Evolutionary conservation across 2,329 filamentous ascomycete species (phyloP), one percentile per base, ranked within the genome.

Genomic region (Beauveria australis): DNA sequence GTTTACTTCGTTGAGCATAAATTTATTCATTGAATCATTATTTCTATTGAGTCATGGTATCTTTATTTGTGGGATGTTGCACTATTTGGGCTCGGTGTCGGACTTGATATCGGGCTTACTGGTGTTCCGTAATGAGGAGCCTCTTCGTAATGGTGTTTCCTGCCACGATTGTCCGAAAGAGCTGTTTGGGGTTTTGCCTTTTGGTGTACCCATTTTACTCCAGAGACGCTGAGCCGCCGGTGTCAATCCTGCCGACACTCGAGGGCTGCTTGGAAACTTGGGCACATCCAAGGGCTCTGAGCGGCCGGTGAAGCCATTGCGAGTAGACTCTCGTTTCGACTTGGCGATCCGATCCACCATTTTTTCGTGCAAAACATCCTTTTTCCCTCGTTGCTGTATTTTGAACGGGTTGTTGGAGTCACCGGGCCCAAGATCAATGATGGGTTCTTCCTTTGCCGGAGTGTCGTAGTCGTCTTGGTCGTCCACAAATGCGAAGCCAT

Each of bases 401-500:
- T 85, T 86, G 73, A 97, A 97, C 0, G 91, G 92, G 65, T 89
- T 95, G 1, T 83, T 83, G n/a, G 82, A 73, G 67, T 86, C 81
- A 16, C 82, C 80, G 10, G 81, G 76, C 1, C 85, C 81, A 8
- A 89, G 75, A 59, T 86, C 75, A 68, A 88, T 79, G 63, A 76
- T 64, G n/a, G 78, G 74, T 51, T 70, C 63, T 14, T 67, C 44
- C 10, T 48, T 43, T 8, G 59, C 26, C 5, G 59, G n/a, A 8
- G 72, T 68, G 1, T 77, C 76, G 18, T 80, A 80, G 0, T 83
- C 82, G 46, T 83, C 80, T 53, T 89, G 89, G 61, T 95, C 91
- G 66, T 96, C 92, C 41, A 99, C 92, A 73, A 96, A 97, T 0
- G 91, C 84, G 72, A 97, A 99, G 1, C 94, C 94, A 64, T 95